These are phyloP conservation scores for Xanthoceras sorbifolium DNA, from an alignment of 345 rosid species.

Conservation along the genomic window DNA sequence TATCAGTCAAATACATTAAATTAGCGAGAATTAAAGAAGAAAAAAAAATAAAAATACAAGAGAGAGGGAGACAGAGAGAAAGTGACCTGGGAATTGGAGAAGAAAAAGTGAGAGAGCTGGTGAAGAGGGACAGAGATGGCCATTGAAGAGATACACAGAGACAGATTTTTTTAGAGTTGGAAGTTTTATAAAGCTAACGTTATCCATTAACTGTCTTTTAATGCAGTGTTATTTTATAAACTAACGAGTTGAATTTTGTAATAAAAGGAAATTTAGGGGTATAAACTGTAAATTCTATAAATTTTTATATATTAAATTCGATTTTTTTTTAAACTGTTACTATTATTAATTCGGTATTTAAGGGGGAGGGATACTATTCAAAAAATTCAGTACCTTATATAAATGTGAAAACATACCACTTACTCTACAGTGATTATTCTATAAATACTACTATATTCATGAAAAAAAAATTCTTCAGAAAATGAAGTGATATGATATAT, in stretches of 20 bases:
- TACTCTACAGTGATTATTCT: too few relatives aligned
- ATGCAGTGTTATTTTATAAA: background rate
- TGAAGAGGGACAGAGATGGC: conserved; percentile 29
- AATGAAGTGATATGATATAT: too few relatives aligned
- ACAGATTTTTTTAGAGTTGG: background rate
- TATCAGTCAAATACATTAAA: background rate
- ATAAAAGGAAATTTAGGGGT: background rate
- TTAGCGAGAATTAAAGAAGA: background rate
- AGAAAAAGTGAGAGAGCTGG: conserved; percentile 28
- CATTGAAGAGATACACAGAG: conserved; percentile 12
- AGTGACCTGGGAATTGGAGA: conserved; percentile 25
- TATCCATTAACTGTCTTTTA: background rate
- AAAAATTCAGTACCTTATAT: too few relatives aligned
- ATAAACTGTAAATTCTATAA: too few relatives aligned
- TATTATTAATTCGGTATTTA: too few relatives aligned
- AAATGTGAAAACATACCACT: too few relatives aligned
- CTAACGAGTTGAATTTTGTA: background rate
- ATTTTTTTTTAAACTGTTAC: too few relatives aligned
- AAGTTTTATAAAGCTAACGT: background rate
- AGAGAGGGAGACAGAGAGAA: too few relatives aligned
- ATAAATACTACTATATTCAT: too few relatives aligned
- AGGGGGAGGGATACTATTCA: too few relatives aligned
- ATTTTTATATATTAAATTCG: too few relatives aligned
- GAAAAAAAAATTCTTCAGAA: too few relatives aligned
- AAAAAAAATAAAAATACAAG: background rate